phyloP scores from a whole-genome alignment of 2,329 filamentous ascomycete species.

The Aspergillus fumigatiaffinis region DNA sequence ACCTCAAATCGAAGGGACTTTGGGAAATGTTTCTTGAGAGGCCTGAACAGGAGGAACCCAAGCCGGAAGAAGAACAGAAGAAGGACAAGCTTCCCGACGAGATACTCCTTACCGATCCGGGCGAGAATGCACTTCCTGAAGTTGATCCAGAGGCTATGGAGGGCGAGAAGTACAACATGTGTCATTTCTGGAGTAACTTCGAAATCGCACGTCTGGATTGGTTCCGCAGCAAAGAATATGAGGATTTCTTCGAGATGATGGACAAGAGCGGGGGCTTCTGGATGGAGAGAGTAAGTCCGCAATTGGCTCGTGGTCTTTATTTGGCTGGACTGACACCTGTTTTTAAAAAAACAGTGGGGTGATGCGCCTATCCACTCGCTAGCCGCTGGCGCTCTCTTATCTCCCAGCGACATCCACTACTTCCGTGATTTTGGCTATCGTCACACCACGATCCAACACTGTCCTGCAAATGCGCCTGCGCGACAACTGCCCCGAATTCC shows the following conservation, averaged over 20 bases:
- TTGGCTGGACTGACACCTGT: slow-evolving; percentile 26
- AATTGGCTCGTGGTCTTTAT: slow-evolving; percentile 15
- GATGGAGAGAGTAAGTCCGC: slow-evolving; percentile 83
- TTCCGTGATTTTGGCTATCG: slow-evolving; percentile 98
- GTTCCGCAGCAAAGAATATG: slow-evolving; percentile 96
- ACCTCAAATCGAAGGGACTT: slow-evolving; percentile 82
- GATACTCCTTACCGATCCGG: slow-evolving; percentile 71
- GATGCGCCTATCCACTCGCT: slow-evolving; percentile 98
- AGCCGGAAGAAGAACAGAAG: slow-evolving; percentile 58
- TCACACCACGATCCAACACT: slow-evolving; percentile 98
- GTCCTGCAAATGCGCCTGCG: slow-evolving; percentile 88
- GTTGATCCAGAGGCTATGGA: slow-evolving; percentile 94
- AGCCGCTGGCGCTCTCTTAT: slow-evolving; percentile 81
- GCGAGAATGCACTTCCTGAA: slow-evolving; percentile 65
- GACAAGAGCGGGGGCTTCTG: slow-evolving; percentile 96
- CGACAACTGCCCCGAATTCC: slow-evolving; percentile 77
- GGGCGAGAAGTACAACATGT: slow-evolving; percentile 99
- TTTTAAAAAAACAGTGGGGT: slow-evolving; percentile 68
- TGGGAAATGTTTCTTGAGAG: slow-evolving; percentile 99
- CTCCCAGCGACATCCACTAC: slow-evolving; percentile 85
- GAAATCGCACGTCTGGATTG: slow-evolving; percentile 93
- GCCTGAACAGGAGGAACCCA: slow-evolving; percentile 44
- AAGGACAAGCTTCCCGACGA: slow-evolving; percentile 74
- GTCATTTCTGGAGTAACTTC: slow-evolving; percentile 99
- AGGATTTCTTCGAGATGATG: slow-evolving; percentile 99